Evolutionary conservation across 176 grass and related monocot species (phyloP).

Genomic region (Elymus sibiricus): DNA sequence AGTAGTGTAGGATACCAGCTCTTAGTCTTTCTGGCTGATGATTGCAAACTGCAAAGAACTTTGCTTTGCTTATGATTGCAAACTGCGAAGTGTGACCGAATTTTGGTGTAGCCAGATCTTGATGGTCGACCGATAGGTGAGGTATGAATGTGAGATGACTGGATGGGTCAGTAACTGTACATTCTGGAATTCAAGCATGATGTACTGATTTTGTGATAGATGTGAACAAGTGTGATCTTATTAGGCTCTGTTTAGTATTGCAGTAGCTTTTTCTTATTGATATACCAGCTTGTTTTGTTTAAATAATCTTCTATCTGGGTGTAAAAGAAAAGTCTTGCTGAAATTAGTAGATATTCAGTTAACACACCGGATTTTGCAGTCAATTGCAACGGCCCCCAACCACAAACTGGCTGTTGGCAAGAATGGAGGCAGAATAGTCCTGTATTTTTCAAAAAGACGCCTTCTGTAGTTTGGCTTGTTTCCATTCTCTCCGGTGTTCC

Average conservation of each 20-base stretch:
- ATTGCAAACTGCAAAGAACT: neutral
- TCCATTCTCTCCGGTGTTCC: too few species aligned
- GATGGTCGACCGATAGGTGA: neutral
- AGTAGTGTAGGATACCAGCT: conserved; percentile 8
- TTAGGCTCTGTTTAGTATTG: neutral
- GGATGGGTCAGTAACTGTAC: neutral
- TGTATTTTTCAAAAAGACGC: too few species aligned
- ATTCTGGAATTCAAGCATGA: conserved; percentile 15
- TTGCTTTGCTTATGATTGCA: neutral
- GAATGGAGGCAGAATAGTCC: too few species aligned
- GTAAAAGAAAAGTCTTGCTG: neutral
- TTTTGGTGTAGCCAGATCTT: neutral
- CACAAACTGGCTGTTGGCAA: neutral
- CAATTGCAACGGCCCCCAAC: neutral
- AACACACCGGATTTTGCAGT: neutral
- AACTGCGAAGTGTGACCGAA: conserved; percentile 1
- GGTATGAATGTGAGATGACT: neutral
- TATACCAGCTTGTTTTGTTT: neutral
- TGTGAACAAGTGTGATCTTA: neutral
- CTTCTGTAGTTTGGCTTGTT: too few species aligned
- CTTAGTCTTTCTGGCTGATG: conserved; percentile 1
- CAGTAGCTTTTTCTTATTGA: too few species aligned
- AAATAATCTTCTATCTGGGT: neutral
- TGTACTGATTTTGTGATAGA: neutral
- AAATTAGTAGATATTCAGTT: neutral